Base-by-base conservation (phyloP, 2,329 filamentous ascomycete species). In the Neocatenulostroma microsporum region DNA sequence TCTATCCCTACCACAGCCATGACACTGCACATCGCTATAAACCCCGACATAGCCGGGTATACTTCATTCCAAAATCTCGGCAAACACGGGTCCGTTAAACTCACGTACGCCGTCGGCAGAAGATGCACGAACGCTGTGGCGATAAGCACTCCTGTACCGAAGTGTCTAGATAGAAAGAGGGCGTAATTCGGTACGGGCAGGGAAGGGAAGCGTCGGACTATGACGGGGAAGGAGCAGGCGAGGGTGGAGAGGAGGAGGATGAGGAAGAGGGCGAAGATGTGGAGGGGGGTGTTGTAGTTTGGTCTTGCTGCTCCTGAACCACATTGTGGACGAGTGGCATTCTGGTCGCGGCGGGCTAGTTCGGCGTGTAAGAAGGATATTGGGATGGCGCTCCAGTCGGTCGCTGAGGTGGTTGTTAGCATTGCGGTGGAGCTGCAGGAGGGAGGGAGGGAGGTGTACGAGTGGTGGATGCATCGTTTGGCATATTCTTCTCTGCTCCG, bases 1-100 rank as follows among this genome's bases (percentile, higher is more conserved):
- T 96, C 89, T 35, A 95, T 73, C 2, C 78, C 75, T 5, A 94
- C 84, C 3, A 95, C 87, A 3, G 83, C 66, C 41, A 94, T 70
- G n/a, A 85, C 83, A 9, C 83, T 79, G 8, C 79, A 61, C 83
- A 94, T 89, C 38, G 84, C 82, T 30, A 94, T 75, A 31, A 91
- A 70, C 2, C 87, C 86, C 0, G 85, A 78, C 57, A 93, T 80
- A 5, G 84, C 84, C 30, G 72, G 75, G 58, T 91, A 94, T n/a
- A 75, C 74, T 45, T 81, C 55, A 57, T 76, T 89, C 74, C 88
- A 94, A 56, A 87, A 82, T 39, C 73, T 68, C 7, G 86, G 84
- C 0, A 94, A 75, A 61, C 76, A 80, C 58, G 73, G 70, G 48
- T 79, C 70, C 8, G 74, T 76, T 21, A 79, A 58, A 11, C 71